A percentile compares a stretch with the other conserved stretches of the same genome.
phyloP scores from a whole-genome alignment of 441 rosid genomes.

The Corymbia calophylla region DNA sequence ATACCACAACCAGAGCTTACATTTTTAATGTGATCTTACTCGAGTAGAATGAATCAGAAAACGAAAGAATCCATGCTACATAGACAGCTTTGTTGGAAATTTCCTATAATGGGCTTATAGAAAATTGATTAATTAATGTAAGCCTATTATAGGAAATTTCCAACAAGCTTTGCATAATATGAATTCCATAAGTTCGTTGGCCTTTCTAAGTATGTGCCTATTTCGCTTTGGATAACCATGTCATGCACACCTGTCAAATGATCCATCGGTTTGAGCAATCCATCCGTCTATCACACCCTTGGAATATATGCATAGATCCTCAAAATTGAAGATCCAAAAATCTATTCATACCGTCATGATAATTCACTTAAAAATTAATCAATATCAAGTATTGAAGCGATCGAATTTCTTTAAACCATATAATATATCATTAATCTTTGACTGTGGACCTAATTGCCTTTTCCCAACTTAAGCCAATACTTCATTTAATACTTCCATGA shows the following conservation, averaged over 20 bases:
- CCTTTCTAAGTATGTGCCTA: not conserved
- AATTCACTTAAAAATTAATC: not conserved
- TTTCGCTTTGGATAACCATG: not conserved
- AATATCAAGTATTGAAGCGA: not conserved
- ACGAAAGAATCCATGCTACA: not conserved
- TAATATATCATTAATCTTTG: not conserved
- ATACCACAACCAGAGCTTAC: not conserved
- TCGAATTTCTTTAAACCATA: not conserved
- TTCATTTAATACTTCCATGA: not conserved
- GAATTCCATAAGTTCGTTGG: not conserved
- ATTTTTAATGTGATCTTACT: accelerated
- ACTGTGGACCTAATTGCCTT: not conserved
- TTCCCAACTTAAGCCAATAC: not conserved
- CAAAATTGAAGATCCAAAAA: not conserved
- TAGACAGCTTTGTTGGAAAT: too few relatives aligned
- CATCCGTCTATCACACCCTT: not conserved
- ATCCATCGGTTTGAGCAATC: too few relatives aligned
- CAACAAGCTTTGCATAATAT: not conserved
- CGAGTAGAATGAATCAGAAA: not conserved
- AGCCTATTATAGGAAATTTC: too few relatives aligned
- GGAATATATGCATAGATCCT: not conserved
- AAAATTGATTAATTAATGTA: too few relatives aligned
- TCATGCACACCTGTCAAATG: not conserved
- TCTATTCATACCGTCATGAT: not conserved
- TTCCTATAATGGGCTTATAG: too few relatives aligned